Evolutionary conservation across 306 rosid genomes (phyloP).

Genomic region (Dryas drummondii): DNA sequence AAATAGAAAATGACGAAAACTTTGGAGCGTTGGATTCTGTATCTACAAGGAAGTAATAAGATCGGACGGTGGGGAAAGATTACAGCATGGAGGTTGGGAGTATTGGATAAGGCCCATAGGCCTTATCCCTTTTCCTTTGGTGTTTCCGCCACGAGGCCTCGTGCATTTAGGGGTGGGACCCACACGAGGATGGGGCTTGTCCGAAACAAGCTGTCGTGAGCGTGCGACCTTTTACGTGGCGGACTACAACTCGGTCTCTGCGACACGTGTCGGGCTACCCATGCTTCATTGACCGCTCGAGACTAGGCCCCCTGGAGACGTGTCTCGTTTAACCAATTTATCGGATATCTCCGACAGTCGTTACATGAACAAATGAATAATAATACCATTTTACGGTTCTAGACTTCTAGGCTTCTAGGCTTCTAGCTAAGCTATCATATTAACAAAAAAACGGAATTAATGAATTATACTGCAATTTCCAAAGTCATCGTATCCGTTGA

Average conservation of each 20-base stretch:
- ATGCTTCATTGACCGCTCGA: constrained; percentile 23
- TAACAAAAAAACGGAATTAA: no score
- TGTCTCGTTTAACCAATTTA: constrained; percentile 28
- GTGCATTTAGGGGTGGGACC: constrained; percentile 46
- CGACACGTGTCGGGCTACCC: constrained; percentile 27
- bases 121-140: constrained; percentile 61
- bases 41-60: fast-evolving
- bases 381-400: no score
- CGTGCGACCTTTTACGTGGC: constrained; percentile 6
- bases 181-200: constrained; percentile 32
- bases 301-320: constrained; percentile 22
- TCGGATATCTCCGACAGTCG: constrained; percentile 21
- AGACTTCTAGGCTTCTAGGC: no score
- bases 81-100: background rate
- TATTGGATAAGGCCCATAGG: constrained; percentile 9
- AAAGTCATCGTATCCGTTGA: no score
- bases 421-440: no score
- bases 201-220: constrained; percentile 36
- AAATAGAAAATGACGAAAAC: background rate
- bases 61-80: background rate
- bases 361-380: background rate
- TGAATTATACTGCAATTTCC: no score
- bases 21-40: background rate
- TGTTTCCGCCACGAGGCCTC: constrained; percentile 59
- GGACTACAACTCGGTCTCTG: background rate